These are phyloP conservation scores for Arthroderma sp. DNA, from an alignment of 2,329 filamentous ascomycete genomes.

Conservation along the genomic window DNA sequence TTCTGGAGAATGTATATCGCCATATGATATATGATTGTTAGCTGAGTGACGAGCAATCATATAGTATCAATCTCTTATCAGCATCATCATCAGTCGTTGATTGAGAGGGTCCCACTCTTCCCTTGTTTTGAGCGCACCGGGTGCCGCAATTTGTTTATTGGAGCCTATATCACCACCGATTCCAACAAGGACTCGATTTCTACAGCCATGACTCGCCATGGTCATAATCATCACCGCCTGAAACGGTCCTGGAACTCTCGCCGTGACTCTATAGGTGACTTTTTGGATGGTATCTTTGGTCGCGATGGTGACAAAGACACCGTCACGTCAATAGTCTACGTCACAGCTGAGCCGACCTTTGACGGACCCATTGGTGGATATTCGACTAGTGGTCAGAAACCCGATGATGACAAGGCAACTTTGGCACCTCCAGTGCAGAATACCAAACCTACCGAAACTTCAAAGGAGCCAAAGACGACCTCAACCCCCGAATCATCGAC, in stretches of 20 bases:
- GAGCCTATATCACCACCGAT: not conserved
- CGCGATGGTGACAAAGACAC: slow-evolving; percentile 1
- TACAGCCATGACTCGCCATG: slow-evolving; percentile 6
- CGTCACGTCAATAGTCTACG: slow-evolving; percentile 31
- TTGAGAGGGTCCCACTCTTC: no score
- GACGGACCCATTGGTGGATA: slow-evolving; percentile 37
- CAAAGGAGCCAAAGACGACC: slow-evolving; percentile 9
- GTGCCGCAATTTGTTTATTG: slow-evolving; percentile 2
- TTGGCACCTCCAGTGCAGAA: slow-evolving; percentile 19
- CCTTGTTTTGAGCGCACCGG: slow-evolving; percentile 7
- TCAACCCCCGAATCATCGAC: slow-evolving; percentile 7
- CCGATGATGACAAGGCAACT: slow-evolving; percentile 3
- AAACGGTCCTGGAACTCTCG: not conserved
- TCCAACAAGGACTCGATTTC: not conserved
- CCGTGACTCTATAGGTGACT: slow-evolving; percentile 1
- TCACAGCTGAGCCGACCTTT: slow-evolving; percentile 41
- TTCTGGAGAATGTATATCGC: no score
- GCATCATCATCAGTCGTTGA: no score
- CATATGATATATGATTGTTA: no score
- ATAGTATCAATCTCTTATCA: no score
- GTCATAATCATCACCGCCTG: slow-evolving; percentile 5
- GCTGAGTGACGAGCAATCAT: no score
- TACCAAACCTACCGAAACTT: slow-evolving; percentile 8
- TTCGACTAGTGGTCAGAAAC: slow-evolving; percentile 22
- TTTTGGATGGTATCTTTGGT: slow-evolving; percentile 2